Conservation (phyloP, 2,329 filamentous ascomycete species). For the Neonectria magnoliae region DNA sequence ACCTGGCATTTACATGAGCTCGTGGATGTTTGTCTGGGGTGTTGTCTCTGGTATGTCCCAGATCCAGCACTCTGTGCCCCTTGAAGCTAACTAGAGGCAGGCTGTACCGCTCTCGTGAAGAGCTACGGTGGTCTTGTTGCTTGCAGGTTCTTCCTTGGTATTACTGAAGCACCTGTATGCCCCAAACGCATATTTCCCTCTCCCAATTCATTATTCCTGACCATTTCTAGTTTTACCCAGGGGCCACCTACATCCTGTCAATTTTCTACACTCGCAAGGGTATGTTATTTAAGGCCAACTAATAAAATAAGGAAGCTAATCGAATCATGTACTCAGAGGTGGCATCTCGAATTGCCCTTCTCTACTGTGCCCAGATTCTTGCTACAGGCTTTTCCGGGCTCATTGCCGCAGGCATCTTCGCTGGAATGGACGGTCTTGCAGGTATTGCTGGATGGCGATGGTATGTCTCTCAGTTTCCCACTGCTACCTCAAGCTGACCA, state of each 20-base stretch:
- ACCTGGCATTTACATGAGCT: constrained; percentile 54
- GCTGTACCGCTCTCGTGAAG: constrained; percentile 50
- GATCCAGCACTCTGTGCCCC: too few relatives aligned
- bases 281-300: constrained; percentile 11
- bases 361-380: constrained; percentile 69
- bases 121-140: constrained; percentile 48
- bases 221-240: constrained; percentile 48
- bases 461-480: constrained; percentile 37
- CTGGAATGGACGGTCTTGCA: constrained; percentile 49
- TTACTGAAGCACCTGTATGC: constrained; percentile 50
- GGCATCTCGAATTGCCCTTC: constrained; percentile 67
- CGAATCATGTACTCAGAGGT: constrained; percentile 64
- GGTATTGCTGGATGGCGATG: constrained; percentile 72
- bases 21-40: constrained; percentile 55
- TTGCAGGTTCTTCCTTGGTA: constrained; percentile 52
- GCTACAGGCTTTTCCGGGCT: constrained; percentile 74
- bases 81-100: constrained; percentile 12
- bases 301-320: accelerated
- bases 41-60: constrained; percentile 44
- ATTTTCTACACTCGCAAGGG: constrained; percentile 49
- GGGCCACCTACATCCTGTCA: constrained; percentile 49
- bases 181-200: accelerated
- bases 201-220: background rate
- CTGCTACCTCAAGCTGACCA: constrained; percentile 1
- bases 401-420: constrained; percentile 69